phyloP scores from a whole-genome alignment of 1,284 basidiomycete genomes.

The Boletus smithii region DNA sequence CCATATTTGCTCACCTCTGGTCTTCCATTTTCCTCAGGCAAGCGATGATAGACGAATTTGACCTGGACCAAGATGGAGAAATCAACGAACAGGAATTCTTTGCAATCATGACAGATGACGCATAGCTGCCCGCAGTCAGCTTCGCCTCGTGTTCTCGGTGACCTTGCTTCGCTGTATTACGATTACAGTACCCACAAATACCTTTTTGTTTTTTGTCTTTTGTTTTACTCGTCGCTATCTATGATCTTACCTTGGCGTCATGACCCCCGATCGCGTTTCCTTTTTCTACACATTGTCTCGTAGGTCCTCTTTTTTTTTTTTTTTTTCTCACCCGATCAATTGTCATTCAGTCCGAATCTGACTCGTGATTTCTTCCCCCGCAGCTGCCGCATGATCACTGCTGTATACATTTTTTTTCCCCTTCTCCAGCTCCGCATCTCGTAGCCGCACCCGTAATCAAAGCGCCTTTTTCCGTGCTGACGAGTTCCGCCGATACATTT shows the following conservation, averaged over 20 bases:
- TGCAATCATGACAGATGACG: conserved; percentile 95
- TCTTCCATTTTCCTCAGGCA: conserved; percentile 57
- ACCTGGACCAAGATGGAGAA: conserved; percentile 97
- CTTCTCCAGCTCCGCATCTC: neutral
- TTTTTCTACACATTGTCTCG: conserved; percentile 9
- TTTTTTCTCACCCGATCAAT: conserved; percentile 23
- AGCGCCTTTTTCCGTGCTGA: neutral
- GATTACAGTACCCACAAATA: conserved; percentile 1
- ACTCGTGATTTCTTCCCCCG: conserved; percentile 17
- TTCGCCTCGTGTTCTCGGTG: neutral
- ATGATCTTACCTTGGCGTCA: conserved; percentile 15
- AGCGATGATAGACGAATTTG: conserved; percentile 99
- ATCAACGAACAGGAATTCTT: conserved; percentile 95
- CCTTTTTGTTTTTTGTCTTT: neutral
- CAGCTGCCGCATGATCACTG: conserved; percentile 26
- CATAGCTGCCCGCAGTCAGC: conserved; percentile 36
- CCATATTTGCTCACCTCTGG: conserved; percentile 34
- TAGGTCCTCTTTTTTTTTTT: conserved; percentile 12
- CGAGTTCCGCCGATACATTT: conserved; percentile 21
- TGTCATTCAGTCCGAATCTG: conserved; percentile 8
- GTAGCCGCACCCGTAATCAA: neutral
- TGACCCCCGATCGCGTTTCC: conserved; percentile 20
- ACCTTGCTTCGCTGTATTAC: neutral
- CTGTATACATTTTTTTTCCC: conserved; percentile 16
- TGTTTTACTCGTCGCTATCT: conserved; percentile 15